Conservation (phyloP, 371 early-diverging fungal genomes). For the Rhizomucor pusillus region DNA sequence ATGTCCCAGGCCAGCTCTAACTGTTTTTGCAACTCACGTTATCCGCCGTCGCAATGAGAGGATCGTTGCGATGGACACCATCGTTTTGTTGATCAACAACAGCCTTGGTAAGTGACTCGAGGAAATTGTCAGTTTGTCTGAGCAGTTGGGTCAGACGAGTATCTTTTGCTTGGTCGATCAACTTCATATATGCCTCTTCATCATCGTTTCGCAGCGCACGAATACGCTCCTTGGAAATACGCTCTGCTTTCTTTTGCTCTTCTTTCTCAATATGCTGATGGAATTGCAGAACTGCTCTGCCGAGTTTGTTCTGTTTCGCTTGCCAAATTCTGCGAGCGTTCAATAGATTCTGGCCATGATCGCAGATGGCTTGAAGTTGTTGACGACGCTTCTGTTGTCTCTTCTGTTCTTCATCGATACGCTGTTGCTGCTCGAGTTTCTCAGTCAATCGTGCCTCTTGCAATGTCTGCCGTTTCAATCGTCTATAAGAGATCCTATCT, state of each 20-base stretch:
- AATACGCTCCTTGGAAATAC: constrained; percentile 89
- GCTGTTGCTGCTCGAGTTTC: constrained; percentile 85
- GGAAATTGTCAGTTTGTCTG: constrained; percentile 84
- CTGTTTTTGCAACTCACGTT: constrained; percentile 7
- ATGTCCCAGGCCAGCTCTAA: constrained; percentile 22
- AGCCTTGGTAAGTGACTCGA: constrained; percentile 74
- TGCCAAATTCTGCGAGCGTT: constrained; percentile 69
- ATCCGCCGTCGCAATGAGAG: constrained; percentile 39
- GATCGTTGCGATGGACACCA: constrained; percentile 24
- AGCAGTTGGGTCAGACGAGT: constrained; percentile 92
- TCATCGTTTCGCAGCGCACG: constrained; percentile 90
- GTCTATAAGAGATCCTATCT: constrained; percentile 76
- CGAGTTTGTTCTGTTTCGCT: constrained; percentile 65
- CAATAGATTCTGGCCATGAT: constrained; percentile 74
- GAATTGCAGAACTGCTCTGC: constrained; percentile 72
- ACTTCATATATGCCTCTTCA: constrained; percentile 93
- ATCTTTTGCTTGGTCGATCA: constrained; percentile 93
- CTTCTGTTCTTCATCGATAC: constrained; percentile 82
- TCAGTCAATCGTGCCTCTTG: constrained; percentile 92
- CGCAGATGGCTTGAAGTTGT: constrained; percentile 69
- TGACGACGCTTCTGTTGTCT: constrained; percentile 83
- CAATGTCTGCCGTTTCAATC: constrained; percentile 86
- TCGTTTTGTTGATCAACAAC: constrained; percentile 72
- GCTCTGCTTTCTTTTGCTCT: constrained; percentile 81
- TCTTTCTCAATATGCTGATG: constrained; percentile 86